Base-by-base conservation (phyloP, 2,329 filamentous ascomycete species). In the Herpotrichia juniperi region DNA sequence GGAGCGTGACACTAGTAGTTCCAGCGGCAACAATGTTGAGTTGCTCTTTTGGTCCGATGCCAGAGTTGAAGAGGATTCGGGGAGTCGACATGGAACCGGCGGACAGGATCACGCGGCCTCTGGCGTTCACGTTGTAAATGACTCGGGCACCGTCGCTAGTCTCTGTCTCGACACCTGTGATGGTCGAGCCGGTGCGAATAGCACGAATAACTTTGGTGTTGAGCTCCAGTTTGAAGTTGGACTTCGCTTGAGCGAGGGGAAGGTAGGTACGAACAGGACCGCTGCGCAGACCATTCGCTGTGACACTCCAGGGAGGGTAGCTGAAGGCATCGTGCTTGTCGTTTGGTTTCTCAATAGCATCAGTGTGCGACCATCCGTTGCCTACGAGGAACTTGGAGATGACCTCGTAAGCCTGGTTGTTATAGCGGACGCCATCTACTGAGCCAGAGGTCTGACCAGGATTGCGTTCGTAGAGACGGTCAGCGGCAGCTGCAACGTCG, bases 221-320 rank as follows among this genome's bases (percentile, higher is more conserved):
- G 39, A 84, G 81, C 78, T 83, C 84, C 43, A 91, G 74, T 46
- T 83, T 79, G 72, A 91, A 91, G 74, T 90, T 88, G 34, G 77
- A 69, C 50, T 83, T 79, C 40, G 77, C 75, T 49, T 79, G 78
- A 2, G 86, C 86, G 7, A 81, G 77, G 1, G 86, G 83, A 1
- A 91, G 82, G 62, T 91, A 91, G 1, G 88, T 89, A 12, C 83
- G 83, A 70, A 91, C 78, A 2, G 87, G 87, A 1, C 88, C 88
- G 25, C 84, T 84, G 50, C 88, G 81, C 66, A 88, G 83, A 48
- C 87, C 87, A 46, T 85, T 70, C 2, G 77, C 76, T 61, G 84
- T 86, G 10, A n/a, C n/a, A 81, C 88, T 87, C 76, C 84, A 89
- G 30, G 84, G 80, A n/a, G 84, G 85, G 69, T 83, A 82, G 46